A percentile compares a stretch with the other conserved stretches of the same genome.
Conservation (phyloP, 805 yeast species). For the Hemisphaericaspora nanyangensis region DNA sequence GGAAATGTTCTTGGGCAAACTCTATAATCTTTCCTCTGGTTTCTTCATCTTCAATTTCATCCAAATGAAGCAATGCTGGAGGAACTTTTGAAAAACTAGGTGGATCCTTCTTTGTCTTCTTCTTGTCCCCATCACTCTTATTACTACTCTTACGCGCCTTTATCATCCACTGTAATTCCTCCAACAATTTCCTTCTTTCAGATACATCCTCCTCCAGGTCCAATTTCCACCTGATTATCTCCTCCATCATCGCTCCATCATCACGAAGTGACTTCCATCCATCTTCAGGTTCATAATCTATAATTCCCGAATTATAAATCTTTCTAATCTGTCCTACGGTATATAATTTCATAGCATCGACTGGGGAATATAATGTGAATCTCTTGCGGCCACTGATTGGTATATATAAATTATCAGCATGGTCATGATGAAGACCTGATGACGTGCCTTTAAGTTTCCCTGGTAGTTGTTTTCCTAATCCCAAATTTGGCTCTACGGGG, state of each 20-base stretch:
- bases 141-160: slow-evolving; percentile 4
- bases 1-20: slow-evolving; percentile 43
- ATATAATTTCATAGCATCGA: slow-evolving; percentile 52
- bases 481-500: slow-evolving; percentile 10
- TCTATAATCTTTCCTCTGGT: slow-evolving; percentile 23
- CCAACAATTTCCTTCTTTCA: slow-evolving; percentile 15
- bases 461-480: slow-evolving; percentile 54
- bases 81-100: slow-evolving; percentile 68
- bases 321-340: slow-evolving; percentile 61
- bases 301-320: slow-evolving; percentile 59
- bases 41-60: slow-evolving; percentile 39
- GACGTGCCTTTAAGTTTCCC: slow-evolving; percentile 48
- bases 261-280: slow-evolving; percentile 59
- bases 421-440: slow-evolving; percentile 78
- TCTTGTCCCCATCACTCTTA: slow-evolving; percentile 7
- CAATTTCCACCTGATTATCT: slow-evolving; percentile 43
- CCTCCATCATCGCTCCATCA: slow-evolving; percentile 58
- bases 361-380: slow-evolving; percentile 65
- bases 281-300: slow-evolving; percentile 54
- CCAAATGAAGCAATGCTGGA: slow-evolving; percentile 57
- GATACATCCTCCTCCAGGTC: slow-evolving; percentile 16
- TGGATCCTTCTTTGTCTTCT: slow-evolving; percentile 34
- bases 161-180: slow-evolving; percentile 7
- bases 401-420: slow-evolving; percentile 70
- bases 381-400: slow-evolving; percentile 58